A percentile compares a stretch with the other conserved stretches of the same genome.
phyloP scores from a whole-genome alignment of 1,284 basidiomycete genomes.

The Schizophyllum commune region DNA sequence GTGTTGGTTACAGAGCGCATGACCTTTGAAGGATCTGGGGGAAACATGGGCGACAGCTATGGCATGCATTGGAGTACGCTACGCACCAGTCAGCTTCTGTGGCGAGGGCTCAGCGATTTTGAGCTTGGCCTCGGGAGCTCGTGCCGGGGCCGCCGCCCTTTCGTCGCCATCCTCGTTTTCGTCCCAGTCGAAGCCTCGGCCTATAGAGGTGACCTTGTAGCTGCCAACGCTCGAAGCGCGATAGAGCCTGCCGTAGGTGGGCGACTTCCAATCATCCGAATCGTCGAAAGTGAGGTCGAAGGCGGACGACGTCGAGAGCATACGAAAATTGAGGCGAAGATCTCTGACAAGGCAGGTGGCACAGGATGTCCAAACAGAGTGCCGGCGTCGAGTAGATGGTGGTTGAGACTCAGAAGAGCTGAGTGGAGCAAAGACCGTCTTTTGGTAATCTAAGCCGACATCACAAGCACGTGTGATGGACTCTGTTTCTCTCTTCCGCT shows the following conservation, averaged over 20 bases:
- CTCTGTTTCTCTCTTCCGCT: too few relatives aligned
- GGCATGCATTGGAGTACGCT: too few relatives aligned
- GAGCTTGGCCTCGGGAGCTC: not conserved
- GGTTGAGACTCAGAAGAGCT: too few relatives aligned
- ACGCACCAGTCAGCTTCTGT: too few relatives aligned
- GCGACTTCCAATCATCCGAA: constrained; percentile 54
- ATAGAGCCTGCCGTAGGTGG: constrained; percentile 41
- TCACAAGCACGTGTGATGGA: too few relatives aligned
- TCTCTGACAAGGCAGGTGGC: too few relatives aligned
- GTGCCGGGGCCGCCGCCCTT: constrained; percentile 11
- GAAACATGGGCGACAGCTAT: not conserved
- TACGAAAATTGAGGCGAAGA: constrained; percentile 17
- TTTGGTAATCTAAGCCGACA: too few relatives aligned
- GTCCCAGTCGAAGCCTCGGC: constrained; percentile 74
- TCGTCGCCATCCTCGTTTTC: constrained; percentile 26
- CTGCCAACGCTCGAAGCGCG: constrained; percentile 62
- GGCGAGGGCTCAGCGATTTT: too few relatives aligned
- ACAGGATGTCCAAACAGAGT: too few relatives aligned
- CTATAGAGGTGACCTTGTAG: constrained; percentile 77
- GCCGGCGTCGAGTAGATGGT: too few relatives aligned
- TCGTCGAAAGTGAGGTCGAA: constrained; percentile 57
- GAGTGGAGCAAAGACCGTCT: too few relatives aligned
- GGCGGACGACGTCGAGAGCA: constrained; percentile 47
- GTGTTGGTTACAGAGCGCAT: constrained; percentile 5
- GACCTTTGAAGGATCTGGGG: constrained; percentile 7